Percentiles rank a stretch among this genome's conserved stretches.
Conservation (phyloP, 352 stramenopile species). For the Phytophthora pseudosyringae region DNA sequence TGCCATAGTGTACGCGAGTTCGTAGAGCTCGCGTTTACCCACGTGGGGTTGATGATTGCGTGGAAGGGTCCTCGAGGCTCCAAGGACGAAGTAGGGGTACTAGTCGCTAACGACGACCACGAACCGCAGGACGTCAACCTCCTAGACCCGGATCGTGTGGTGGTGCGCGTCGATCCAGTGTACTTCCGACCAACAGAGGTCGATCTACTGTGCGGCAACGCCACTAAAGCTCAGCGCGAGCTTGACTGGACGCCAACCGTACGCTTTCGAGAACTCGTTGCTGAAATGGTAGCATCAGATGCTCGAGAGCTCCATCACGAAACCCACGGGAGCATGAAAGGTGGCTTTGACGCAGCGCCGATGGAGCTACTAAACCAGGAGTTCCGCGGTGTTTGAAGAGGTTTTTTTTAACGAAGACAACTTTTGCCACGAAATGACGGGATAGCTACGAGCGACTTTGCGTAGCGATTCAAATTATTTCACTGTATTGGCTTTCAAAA, state of each 20-base stretch:
- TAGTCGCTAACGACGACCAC: constrained; percentile 53
- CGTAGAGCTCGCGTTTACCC: constrained; percentile 95
- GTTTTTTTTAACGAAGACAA: too few species aligned
- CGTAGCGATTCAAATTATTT: background rate
- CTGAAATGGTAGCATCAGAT: constrained; percentile 97
- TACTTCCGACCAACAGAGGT: constrained; percentile 99
- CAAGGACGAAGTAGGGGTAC: constrained; percentile 93
- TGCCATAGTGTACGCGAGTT: constrained; percentile 99
- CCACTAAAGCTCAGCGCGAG: constrained; percentile 92
- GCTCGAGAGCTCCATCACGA: constrained; percentile 29
- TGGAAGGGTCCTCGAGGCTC: constrained; percentile 93
- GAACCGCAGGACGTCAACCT: constrained; percentile 6
- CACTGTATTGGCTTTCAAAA: constrained; percentile 22
- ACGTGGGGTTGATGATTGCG: constrained; percentile 89
- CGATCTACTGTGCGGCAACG: constrained; percentile 96
- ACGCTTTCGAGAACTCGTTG: constrained; percentile 93
- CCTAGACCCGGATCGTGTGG: constrained; percentile 80
- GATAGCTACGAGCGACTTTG: too few species aligned
- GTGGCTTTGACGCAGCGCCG: constrained; percentile 1
- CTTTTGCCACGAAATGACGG: too few species aligned
- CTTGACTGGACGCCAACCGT: constrained; percentile 94
- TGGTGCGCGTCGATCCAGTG: constrained; percentile 96
- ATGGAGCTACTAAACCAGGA: constrained; percentile 19
- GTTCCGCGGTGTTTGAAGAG: constrained; percentile 11
- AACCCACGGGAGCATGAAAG: constrained; percentile 14